These are phyloP conservation scores for Monilinia fructicola DNA, from an alignment of 2,329 filamentous ascomycete genomes.

Conservation along the genomic window DNA sequence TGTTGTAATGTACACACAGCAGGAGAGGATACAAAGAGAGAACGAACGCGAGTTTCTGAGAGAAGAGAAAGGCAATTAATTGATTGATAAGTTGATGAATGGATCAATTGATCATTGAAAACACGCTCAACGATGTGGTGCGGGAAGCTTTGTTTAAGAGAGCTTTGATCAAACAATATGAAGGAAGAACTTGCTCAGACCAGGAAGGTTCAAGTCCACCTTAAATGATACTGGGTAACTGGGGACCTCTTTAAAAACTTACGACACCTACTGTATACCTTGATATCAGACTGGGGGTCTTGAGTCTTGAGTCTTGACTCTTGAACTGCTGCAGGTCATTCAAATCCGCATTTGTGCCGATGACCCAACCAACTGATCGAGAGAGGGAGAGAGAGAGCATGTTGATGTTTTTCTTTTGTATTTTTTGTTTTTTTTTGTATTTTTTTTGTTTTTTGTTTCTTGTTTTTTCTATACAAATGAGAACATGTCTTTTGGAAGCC, in stretches of 20 bases:
- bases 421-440: too few species aligned
- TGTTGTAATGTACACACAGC: neutral
- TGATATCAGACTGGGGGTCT: neutral
- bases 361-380: too few species aligned
- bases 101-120: too few species aligned
- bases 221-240: neutral
- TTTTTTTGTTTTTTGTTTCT: too few species aligned
- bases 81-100: neutral
- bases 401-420: too few species aligned
- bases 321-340: neutral
- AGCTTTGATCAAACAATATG: slow-evolving; percentile 5
- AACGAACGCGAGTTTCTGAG: too few species aligned
- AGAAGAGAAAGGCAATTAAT: neutral
- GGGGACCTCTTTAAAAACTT: neutral
- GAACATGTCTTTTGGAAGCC: neutral
- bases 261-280: neutral
- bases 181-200: slow-evolving; percentile 1
- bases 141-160: neutral
- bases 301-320: too few species aligned
- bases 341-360: neutral
- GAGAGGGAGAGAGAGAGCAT: too few species aligned
- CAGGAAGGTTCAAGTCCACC: neutral
- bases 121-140: slow-evolving; percentile 2
- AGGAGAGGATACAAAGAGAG: neutral
- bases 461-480: too few species aligned